A percentile compares a stretch with the other conserved stretches of the same genome.
Evolutionary conservation across 441 rosid genomes (phyloP).

Genomic region (Bruguiera hainesii): DNA sequence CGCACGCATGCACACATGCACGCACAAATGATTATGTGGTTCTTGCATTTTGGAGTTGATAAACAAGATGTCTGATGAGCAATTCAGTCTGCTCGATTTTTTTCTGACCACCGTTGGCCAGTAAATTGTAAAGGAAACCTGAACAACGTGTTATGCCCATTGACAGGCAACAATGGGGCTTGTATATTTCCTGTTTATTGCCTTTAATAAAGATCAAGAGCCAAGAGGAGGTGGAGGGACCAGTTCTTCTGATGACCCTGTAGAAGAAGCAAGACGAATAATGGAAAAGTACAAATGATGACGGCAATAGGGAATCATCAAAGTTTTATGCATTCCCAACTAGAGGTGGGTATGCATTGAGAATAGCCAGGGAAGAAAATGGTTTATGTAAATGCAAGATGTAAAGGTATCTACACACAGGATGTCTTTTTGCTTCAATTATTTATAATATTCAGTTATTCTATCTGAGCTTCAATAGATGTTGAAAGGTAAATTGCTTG

Average conservation of each 20-base stretch:
- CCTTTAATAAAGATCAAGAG: conserved; percentile 70
- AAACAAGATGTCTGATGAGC: neutral
- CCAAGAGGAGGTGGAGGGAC: conserved; percentile 45
- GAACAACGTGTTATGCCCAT: conserved; percentile 16
- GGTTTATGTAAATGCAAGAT: neutral
- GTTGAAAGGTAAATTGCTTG: no score
- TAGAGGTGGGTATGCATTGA: neutral
- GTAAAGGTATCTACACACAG: neutral
- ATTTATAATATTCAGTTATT: no score
- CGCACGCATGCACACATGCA: neutral
- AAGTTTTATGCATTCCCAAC: neutral
- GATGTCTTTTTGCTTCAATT: conserved; percentile 6
- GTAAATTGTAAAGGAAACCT: neutral
- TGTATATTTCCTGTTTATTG: conserved; percentile 69
- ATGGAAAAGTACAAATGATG: conserved; percentile 83
- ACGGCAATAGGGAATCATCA: conserved; percentile 1
- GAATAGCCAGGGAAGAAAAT: neutral
- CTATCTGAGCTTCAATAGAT: conserved; percentile 1
- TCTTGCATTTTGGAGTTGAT: neutral
- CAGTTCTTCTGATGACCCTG: conserved; percentile 49
- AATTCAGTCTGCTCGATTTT: neutral
- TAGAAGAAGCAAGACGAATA: conserved; percentile 89
- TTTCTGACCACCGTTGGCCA: neutral
- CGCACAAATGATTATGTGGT: neutral
- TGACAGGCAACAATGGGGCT: conserved; percentile 91